Evolutionary conservation across 805 yeast species (phyloP), one percentile per base, ranked within the genome.

Genomic region (Candida parachauliodes): DNA sequence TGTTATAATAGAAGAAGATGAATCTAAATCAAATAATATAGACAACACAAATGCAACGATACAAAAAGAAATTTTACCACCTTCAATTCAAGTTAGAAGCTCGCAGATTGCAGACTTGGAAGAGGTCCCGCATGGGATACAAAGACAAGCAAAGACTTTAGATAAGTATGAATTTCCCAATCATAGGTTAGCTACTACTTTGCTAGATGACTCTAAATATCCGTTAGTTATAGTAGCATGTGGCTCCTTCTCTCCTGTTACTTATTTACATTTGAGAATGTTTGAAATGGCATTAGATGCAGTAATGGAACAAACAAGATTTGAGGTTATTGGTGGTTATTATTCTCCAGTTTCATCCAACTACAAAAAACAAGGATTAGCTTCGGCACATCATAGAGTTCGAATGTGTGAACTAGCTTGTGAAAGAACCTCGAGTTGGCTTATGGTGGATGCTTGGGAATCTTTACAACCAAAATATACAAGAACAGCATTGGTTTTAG

Each of bases 401-500:
- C 73, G 98, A 37, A 93, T 93, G 98, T 88, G 98, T 62, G 98
- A 93, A 59, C 71, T 93, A 54, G 98, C 97, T 0, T 89, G 98
- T 61, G 98, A 93, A 57, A 74, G 98, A 52, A 93, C 98, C 0
- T 81, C 93, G 3, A 81, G 91, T 19, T 93, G 98, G 98, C 72
- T 93, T 27, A 93, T 93, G 98, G 98, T 93, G 20, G 98, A 93
- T 59, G 97, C 98, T 1, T 93, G 98, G 98, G 98, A 93, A 65
- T 83, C 94, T 3, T 69, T 93, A 43, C 98, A 93, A 61, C 85
- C 86, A 1, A 74, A 79, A 32, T 93, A 93, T 59, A 88, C 95
- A 19, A 75, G 98, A 48, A 93, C 98, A 0, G 97, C 98, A 2
- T 75, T 88, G 38, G 98, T 93, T 5, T 72, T 93, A 54, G 98